Conservation (phyloP, 768 basidiomycete species). For the Plicaturopsis crispa region DNA sequence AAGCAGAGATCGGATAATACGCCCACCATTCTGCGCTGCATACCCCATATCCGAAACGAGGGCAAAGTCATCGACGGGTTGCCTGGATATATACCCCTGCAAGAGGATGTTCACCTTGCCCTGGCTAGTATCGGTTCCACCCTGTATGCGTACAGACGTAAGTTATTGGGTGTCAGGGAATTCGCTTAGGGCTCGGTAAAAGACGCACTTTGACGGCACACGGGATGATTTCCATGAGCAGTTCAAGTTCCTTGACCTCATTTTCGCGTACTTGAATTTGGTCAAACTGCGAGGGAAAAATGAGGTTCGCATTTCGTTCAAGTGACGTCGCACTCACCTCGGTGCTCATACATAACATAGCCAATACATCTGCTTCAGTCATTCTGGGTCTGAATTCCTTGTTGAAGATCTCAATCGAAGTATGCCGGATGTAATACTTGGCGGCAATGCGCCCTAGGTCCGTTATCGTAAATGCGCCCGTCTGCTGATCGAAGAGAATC, state of each 20-base stretch:
- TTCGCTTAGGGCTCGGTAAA: not conserved
- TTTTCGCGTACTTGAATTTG: slow-evolving; percentile 93
- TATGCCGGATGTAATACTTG: slow-evolving; percentile 87
- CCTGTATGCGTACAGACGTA: slow-evolving; percentile 31
- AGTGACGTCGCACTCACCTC: slow-evolving; percentile 51
- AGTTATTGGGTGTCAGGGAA: not conserved
- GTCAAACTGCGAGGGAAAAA: slow-evolving; percentile 54
- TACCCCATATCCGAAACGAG: slow-evolving; percentile 93
- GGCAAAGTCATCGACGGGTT: slow-evolving; percentile 88
- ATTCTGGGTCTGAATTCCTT: slow-evolving; percentile 68
- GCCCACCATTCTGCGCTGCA: slow-evolving; percentile 89
- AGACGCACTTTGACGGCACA: slow-evolving; percentile 70
- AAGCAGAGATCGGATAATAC: slow-evolving; percentile 89
- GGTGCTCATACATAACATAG: slow-evolving; percentile 81
- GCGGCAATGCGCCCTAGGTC: slow-evolving; percentile 95
- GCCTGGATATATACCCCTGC: slow-evolving; percentile 81
- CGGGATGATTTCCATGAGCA: slow-evolving; percentile 59
- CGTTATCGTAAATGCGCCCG: slow-evolving; percentile 62
- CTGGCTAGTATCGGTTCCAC: slow-evolving; percentile 52
- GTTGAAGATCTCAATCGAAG: slow-evolving; percentile 85
- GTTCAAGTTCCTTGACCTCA: slow-evolving; percentile 77
- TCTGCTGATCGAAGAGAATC: slow-evolving; percentile 65
- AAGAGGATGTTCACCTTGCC: slow-evolving; percentile 95
- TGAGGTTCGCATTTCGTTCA: slow-evolving; percentile 1
- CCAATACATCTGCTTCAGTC: slow-evolving; percentile 89